phyloP scores from a whole-genome alignment of 2,329 filamentous ascomycete species.

The Colletotrichum costaricense region DNA sequence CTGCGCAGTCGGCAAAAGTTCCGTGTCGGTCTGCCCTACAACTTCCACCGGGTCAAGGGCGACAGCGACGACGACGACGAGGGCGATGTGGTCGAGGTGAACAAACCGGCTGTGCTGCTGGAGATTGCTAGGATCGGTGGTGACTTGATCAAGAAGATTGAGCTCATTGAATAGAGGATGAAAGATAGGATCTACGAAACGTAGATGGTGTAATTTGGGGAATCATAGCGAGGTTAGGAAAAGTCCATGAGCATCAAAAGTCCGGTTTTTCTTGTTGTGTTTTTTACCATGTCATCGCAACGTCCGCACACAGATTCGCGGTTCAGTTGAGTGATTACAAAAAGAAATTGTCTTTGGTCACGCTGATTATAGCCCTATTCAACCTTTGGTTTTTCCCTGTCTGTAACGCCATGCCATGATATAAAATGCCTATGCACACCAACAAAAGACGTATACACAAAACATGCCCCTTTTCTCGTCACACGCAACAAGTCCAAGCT shows the following conservation, averaged over 20 bases:
- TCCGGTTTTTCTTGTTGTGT: neutral
- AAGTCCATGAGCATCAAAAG: neutral
- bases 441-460: constrained; percentile 28
- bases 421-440: constrained; percentile 48
- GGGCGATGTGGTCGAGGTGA: constrained; percentile 68
- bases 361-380: constrained; percentile 29
- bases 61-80: constrained; percentile 46
- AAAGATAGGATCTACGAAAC: neutral
- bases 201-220: neutral
- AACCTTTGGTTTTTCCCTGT: constrained; percentile 29
- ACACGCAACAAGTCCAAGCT: constrained; percentile 5
- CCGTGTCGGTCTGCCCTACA: constrained; percentile 77
- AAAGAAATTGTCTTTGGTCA: constrained; percentile 28
- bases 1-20: constrained; percentile 68
- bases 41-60: constrained; percentile 49
- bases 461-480: neutral
- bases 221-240: constrained; percentile 10
- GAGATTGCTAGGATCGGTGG: constrained; percentile 79
- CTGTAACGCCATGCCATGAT: constrained; percentile 50
- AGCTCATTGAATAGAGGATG: constrained; percentile 50
- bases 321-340: neutral
- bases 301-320: neutral
- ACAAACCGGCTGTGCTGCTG: constrained; percentile 73
- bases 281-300: no score
- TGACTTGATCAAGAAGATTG: constrained; percentile 75